Percentiles rank a stretch among this genome's conserved stretches.
phyloP scores from a whole-genome alignment of 768 basidiomycete genomes.

The Boletus bicolor region DNA sequence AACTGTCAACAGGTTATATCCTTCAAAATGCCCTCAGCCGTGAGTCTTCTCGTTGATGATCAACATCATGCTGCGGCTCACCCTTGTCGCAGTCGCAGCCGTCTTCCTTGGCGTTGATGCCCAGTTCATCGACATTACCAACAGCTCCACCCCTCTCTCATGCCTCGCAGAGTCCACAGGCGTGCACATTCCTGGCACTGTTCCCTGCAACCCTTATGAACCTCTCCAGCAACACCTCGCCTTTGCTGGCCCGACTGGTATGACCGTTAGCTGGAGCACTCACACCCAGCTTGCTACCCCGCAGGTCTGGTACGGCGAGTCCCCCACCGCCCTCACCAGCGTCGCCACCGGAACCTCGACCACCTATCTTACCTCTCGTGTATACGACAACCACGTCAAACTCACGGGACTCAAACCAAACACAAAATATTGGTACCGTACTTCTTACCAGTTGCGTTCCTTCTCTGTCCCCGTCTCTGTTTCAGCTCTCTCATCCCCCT shows the following conservation, averaged over 20 bases:
- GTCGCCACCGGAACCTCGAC: slow-evolving; percentile 20
- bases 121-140: slow-evolving; percentile 18
- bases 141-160: slow-evolving; percentile 12
- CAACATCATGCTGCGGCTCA: slow-evolving; percentile 7
- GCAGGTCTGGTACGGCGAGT: slow-evolving; percentile 26
- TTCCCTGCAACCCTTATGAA: slow-evolving; percentile 28
- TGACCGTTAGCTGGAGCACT: slow-evolving; percentile 29
- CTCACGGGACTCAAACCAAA: slow-evolving; percentile 22
- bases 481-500: neutral
- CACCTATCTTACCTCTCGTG: slow-evolving; percentile 26
- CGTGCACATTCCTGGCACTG: slow-evolving; percentile 26
- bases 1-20: neutral
- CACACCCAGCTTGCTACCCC: slow-evolving; percentile 17
- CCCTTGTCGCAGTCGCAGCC: neutral
- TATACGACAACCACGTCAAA: slow-evolving; percentile 30
- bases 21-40: neutral
- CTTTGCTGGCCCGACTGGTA: slow-evolving; percentile 24
- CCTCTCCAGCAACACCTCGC: slow-evolving; percentile 28
- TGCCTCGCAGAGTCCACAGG: slow-evolving; percentile 29
- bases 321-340: slow-evolving; percentile 16
- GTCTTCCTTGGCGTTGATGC: slow-evolving; percentile 13
- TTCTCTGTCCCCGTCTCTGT: neutral
- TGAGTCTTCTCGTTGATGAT: neutral
- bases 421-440: slow-evolving; percentile 29
- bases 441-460: slow-evolving; percentile 23